phyloP scores from a whole-genome alignment of 495 filamentous ascomycete genomes.

The Beverwykella pulmonaria region DNA sequence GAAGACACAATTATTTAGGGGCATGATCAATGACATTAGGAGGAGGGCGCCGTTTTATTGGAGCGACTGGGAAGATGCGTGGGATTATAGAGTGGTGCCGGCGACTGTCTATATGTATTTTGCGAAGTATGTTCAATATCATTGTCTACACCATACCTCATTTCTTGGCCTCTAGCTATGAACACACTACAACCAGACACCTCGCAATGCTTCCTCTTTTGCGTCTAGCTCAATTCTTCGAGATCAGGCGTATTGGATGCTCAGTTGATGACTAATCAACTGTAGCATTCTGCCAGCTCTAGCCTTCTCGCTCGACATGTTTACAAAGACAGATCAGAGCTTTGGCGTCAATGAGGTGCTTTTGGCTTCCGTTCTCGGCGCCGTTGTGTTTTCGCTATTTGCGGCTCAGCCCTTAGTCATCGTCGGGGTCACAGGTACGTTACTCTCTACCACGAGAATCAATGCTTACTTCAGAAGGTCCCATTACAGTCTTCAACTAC shows the following conservation, averaged over 20 bases:
- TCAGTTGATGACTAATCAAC: neutral
- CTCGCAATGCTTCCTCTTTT: neutral
- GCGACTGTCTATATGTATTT: conserved; percentile 53
- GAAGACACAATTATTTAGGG: conserved; percentile 44
- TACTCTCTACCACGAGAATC: neutral
- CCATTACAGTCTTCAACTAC: conserved; percentile 51
- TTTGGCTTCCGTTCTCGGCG: conserved; percentile 49
- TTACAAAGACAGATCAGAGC: conserved; percentile 44
- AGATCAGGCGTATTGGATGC: neutral
- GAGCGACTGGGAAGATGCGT: conserved; percentile 50
- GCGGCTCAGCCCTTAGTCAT: conserved; percentile 56
- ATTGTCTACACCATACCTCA: neutral
- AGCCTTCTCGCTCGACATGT: conserved; percentile 53
- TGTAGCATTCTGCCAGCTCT: conserved; percentile 51
- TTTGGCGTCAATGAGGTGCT: conserved; percentile 55
- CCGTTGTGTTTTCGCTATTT: conserved; percentile 47
- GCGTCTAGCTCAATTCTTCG: neutral
- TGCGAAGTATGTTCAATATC: conserved; percentile 46
- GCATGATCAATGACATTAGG: conserved; percentile 51
- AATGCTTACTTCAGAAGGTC: conserved; percentile 27
- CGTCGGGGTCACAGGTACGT: conserved; percentile 80
- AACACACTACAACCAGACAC: neutral
- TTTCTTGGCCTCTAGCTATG: neutral
- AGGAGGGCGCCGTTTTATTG: conserved; percentile 50
- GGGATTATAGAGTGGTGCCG: conserved; percentile 49